Evolutionary conservation across 768 basidiomycete species (phyloP), one percentile per base, ranked within the genome.

Genomic region (Lyophyllum decastes): DNA sequence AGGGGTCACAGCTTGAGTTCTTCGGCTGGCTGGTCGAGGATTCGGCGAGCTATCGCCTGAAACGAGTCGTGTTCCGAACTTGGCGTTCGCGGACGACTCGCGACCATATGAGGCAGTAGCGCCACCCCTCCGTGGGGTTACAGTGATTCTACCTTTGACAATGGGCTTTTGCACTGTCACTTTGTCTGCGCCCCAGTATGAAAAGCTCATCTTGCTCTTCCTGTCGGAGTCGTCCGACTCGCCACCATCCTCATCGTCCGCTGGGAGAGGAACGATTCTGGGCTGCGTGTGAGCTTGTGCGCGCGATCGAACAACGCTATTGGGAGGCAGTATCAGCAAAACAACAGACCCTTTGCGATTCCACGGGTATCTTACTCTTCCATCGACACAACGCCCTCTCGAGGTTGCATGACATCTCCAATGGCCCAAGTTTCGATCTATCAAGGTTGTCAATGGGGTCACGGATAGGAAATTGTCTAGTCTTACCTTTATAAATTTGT

Each of bases 131-230:
- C 84, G 63, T 64, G 80, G 66, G 66, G 75, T 64, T 62, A 70
- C 74, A 52, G 67, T 76, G 41, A 63, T 66, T 49, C 73, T 70
- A 58, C 75, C 74, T 68, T 87, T 89, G 64, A 87, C 69, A 40
- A 85, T 71, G 2, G 92, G 90, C 64, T 90, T 90, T 70, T 92
- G 90, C 21, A 94, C 83, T 1, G 92, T 94, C 65, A 94, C 82
- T 73, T 92, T 92, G 76, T 94, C 92, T 30, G 92, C 92, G 24
- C 92, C 92, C 91, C 92, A 94, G 68, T 94, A 95, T 5, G 91
- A 93, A 74, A 94, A 94, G 76, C 90, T 91, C 92, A 94, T 93
- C 72, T 93, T 94, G 78, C 88, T 91, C 77, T 92, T 90, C 75
- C 87, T 84, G 70, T 93, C 92, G 11, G 90, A 93, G 65, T 93